These are phyloP conservation scores for Rosa lucieae DNA, from an alignment of 306 rosid genomes.

Conservation along the genomic window DNA sequence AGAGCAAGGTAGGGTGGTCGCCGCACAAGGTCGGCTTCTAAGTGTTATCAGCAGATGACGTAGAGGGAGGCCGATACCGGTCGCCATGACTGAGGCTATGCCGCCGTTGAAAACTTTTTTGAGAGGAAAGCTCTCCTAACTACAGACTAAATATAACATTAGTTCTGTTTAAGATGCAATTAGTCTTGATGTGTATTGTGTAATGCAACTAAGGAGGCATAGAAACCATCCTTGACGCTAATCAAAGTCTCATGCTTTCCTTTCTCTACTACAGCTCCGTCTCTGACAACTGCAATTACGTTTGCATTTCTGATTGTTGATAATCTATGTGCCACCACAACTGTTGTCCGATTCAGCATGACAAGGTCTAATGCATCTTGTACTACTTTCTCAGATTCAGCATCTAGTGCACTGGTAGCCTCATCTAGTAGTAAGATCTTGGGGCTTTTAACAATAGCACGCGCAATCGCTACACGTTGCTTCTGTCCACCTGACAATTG, in stretches of 20 bases:
- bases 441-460: neutral
- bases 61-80: no score
- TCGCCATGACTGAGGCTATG: no score
- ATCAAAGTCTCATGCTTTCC: neutral
- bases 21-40: no score
- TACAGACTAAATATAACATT: no score
- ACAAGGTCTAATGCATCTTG: neutral
- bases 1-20: no score
- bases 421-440: neutral
- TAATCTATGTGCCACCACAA: slow-evolving; percentile 5
- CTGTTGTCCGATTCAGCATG: neutral
- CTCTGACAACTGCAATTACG: neutral
- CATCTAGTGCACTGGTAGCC: neutral
- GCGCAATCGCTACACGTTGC: neutral
- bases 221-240: neutral
- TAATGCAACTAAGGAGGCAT: neutral
- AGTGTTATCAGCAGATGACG: no score
- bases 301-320: neutral
- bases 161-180: neutral
- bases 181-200: neutral
- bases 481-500: slow-evolving; percentile 5
- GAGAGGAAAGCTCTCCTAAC: no score
- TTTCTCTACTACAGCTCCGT: neutral
- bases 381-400: neutral
- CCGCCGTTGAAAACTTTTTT: no score